These are phyloP conservation scores for Colletotrichum tofieldiae DNA, from an alignment of 2,329 filamentous ascomycete species.

Conservation along the genomic window DNA sequence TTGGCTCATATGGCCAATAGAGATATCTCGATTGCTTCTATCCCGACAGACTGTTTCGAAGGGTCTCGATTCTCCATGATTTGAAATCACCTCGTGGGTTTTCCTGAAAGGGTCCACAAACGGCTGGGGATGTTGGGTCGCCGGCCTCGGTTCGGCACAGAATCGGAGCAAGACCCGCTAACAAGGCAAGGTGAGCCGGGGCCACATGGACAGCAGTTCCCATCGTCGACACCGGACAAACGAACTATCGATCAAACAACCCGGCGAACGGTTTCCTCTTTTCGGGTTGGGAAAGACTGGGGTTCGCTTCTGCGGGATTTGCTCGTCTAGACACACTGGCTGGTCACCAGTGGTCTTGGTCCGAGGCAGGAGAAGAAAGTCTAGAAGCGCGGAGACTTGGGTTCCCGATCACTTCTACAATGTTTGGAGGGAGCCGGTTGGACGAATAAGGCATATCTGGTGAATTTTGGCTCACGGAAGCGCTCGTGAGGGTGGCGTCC, in stretches of 20 bases:
- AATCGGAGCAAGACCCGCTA: conserved; percentile 3
- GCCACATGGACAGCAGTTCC: neutral
- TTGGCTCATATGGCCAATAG: neutral
- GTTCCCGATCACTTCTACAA: neutral
- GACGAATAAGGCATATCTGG: neutral
- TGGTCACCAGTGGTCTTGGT: conserved; percentile 4
- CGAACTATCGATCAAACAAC: neutral
- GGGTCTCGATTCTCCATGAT: neutral
- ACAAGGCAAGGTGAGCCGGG: neutral
- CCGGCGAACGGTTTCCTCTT: neutral
- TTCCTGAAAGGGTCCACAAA: conserved; percentile 1
- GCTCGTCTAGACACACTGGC: neutral
- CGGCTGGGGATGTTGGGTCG: neutral
- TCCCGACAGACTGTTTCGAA: neutral
- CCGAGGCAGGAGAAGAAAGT: conserved; percentile 9
- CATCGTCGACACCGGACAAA: neutral
- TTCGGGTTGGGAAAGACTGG: neutral
- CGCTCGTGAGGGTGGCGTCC: neutral
- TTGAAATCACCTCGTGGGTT: neutral
- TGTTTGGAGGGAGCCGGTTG: neutral
- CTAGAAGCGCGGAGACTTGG: neutral
- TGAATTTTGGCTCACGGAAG: conserved; percentile 6
- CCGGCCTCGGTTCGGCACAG: conserved; percentile 31
- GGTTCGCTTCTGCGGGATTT: conserved; percentile 8
- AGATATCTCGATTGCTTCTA: neutral